phyloP scores from a whole-genome alignment of 2,329 filamentous ascomycete species.

The Zymoseptoria ardabiliae region DNA sequence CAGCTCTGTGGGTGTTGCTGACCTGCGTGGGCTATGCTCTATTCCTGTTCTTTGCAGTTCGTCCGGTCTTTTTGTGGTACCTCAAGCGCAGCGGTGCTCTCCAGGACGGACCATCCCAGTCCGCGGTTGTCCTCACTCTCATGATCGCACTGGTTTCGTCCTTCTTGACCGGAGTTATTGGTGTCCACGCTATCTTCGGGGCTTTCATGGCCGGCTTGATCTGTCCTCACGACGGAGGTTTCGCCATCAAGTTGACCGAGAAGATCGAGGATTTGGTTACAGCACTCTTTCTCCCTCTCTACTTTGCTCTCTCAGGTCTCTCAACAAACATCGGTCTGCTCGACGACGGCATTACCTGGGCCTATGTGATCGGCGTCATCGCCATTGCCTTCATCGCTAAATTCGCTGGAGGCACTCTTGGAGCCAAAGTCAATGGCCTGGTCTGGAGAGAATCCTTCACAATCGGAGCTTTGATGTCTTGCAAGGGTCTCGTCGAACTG shows the following conservation, averaged over 20 bases:
- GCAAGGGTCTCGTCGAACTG: conserved; percentile 88
- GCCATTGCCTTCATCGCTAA: conserved; percentile 77
- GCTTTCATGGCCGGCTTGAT: conserved; percentile 85
- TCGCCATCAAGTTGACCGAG: conserved; percentile 83
- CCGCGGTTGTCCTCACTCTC: conserved; percentile 74
- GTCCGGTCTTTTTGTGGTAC: conserved; percentile 67
- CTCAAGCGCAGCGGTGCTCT: conserved; percentile 68
- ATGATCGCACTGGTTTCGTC: conserved; percentile 70
- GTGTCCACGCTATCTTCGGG: conserved; percentile 90
- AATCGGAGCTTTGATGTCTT: conserved; percentile 90
- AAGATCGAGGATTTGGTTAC: conserved; percentile 90
- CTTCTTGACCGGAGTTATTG: conserved; percentile 86
- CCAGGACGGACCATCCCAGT: conserved; percentile 80
- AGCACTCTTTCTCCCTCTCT: conserved; percentile 77
- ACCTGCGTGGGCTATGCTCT: conserved; percentile 67
- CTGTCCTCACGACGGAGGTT: conserved; percentile 81
- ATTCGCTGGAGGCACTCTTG: conserved; percentile 71
- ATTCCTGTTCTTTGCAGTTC: conserved; percentile 65
- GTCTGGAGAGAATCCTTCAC: conserved; percentile 86
- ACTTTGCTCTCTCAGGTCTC: conserved; percentile 86
- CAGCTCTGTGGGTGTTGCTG: conserved; percentile 78
- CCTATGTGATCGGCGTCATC: conserved; percentile 77
- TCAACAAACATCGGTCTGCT: conserved; percentile 82
- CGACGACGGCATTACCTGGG: conserved; percentile 77
- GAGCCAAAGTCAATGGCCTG: conserved; percentile 66